Base-by-base conservation (phyloP, 148 eudicot species). In the Silene conica region DNA sequence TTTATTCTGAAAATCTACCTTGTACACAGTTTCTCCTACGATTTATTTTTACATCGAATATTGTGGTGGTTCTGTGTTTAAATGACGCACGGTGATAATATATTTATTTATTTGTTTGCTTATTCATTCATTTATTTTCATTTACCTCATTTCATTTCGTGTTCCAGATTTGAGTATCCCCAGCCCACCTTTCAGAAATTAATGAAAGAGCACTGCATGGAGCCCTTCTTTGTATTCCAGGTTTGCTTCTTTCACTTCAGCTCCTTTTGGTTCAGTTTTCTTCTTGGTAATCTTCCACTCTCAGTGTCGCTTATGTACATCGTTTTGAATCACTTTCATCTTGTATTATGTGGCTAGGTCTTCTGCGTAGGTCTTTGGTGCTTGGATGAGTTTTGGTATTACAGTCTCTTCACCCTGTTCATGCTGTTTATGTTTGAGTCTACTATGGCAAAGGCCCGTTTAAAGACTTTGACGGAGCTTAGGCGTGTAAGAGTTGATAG, bases 341-440 rank as follows among this genome's bases (percentile, higher is more conserved):
- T 34, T 28, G 43, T 63, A 13, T 56, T 76, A 15, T 77, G 62
- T 76, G 45, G 77, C 64, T 74, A 95, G 99, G 99, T 95, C 68
- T 95, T 95, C 82, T 95, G 97, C 67, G 99, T 95, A 76, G 97
- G 98, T 52, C 87, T 95, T 25, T 95, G 99, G 99, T 95, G 99
- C 79, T 87, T 95, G 83, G 99, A 95, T 80, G 99, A 92, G 56
- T 95, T 74, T 79, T 95, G 99, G 99, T 95, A 95, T 77, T 95
- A 92, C 79, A 95, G 99, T 82, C 81, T 95, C 80, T 95, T 92
- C 85, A 95, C 99, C 45, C 72, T 95, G 50, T 88, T 88, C 73
- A 95, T 95, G 99, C 89, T 95, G 76, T 90, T 95, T 77, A 86
- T 95, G 89, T 95, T 95, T 79, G 99, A 95, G 85, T 95, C 97